phyloP scores from a whole-genome alignment of 495 filamentous ascomycete genomes.

The Neurospora sp. region DNA sequence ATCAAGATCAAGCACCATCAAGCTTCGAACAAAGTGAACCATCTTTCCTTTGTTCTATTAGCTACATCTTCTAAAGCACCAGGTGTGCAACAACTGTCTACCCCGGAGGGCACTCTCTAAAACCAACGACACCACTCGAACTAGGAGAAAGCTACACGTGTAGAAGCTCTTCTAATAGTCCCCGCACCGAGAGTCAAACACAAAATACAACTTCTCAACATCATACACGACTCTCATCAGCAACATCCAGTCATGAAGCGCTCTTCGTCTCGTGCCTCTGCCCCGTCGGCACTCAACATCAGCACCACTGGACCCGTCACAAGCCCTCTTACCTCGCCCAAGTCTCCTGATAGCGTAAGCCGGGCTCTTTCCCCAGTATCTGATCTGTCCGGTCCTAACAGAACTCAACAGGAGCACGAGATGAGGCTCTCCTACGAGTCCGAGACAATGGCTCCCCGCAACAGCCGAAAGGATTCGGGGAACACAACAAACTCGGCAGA shows the following conservation, averaged over 20 bases:
- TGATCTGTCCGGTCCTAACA: neutral
- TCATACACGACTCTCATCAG: neutral
- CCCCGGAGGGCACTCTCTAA: conserved; percentile 6
- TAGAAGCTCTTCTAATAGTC: neutral
- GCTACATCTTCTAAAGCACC: conserved; percentile 1
- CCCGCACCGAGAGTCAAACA: neutral
- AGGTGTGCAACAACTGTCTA: conserved; percentile 2
- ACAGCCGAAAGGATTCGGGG: conserved; percentile 8
- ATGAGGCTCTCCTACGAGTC: conserved; percentile 8
- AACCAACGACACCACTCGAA: neutral
- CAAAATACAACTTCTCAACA: neutral
- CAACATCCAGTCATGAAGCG: neutral
- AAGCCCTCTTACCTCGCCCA: neutral
- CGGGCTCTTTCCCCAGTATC: neutral
- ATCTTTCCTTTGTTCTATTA: neutral
- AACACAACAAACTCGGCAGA: neutral
- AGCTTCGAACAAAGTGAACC: neutral
- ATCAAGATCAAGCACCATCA: neutral
- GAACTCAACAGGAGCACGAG: neutral
- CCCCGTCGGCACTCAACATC: conserved; percentile 1
- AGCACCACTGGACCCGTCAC: neutral
- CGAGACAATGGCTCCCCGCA: neutral
- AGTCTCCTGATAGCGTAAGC: conserved; percentile 2
- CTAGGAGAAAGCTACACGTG: neutral
- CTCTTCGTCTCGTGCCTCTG: conserved; percentile 1